phyloP scores from a whole-genome alignment of 345 rosid species.

The Boechera retrofracta region DNA sequence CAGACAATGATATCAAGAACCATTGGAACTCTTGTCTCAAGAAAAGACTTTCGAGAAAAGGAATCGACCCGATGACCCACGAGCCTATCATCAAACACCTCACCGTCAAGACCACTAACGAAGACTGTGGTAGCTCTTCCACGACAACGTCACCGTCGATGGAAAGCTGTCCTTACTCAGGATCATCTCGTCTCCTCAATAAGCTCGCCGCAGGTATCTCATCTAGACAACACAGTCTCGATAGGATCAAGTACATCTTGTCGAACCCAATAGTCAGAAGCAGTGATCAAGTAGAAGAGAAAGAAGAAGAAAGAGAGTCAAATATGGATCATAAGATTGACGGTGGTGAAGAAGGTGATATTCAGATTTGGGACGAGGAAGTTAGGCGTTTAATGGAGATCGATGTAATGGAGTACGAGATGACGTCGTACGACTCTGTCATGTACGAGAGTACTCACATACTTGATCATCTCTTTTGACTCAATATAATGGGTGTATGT shows the following conservation, averaged over 20 bases:
- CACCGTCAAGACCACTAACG: constrained; percentile 12
- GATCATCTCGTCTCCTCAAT: constrained; percentile 35
- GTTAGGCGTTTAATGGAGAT: constrained; percentile 24
- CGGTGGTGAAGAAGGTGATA: constrained; percentile 10
- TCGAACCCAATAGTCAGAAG: neutral
- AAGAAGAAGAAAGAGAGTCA: constrained; percentile 11
- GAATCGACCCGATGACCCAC: constrained; percentile 47
- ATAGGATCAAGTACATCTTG: constrained; percentile 36
- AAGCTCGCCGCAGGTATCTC: constrained; percentile 36
- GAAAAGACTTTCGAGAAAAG: constrained; percentile 37
- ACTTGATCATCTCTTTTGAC: constrained; percentile 32
- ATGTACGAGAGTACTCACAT: constrained; percentile 18
- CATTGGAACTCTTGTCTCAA: constrained; percentile 46
- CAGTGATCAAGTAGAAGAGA: constrained; percentile 13
- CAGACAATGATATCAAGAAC: constrained; percentile 50
- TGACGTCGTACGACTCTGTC: constrained; percentile 20
- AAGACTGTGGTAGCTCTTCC: constrained; percentile 24
- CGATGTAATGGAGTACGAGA: constrained; percentile 16
- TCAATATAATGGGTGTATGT: neutral
- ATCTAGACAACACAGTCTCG: constrained; percentile 34
- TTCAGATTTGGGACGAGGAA: constrained; percentile 22
- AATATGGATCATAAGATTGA: neutral
- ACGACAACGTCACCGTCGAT: neutral
- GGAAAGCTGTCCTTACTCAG: constrained; percentile 12
- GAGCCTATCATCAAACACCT: constrained; percentile 33